A percentile compares a stretch with the other conserved stretches of the same genome.
phyloP scores from a whole-genome alignment of 1,139 yeast species.

The Kodamaea arcana region DNA sequence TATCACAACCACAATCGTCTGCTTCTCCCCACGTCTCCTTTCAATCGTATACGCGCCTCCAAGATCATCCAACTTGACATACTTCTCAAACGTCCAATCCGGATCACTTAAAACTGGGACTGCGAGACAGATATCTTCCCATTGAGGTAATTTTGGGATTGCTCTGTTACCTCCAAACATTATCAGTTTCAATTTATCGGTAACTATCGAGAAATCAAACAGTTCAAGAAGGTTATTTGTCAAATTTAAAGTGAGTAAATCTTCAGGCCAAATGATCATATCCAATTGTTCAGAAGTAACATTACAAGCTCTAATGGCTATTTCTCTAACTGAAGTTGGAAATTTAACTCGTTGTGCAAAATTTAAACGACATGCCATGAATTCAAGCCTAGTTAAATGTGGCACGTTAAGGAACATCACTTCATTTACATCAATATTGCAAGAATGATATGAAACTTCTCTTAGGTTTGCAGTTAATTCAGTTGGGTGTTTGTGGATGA shows the following conservation, averaged over 20 bases:
- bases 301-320: background rate
- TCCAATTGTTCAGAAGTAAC: background rate
- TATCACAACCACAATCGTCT: background rate
- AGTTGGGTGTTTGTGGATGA: background rate
- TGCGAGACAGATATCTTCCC: background rate
- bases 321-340: background rate
- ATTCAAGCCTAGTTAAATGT: background rate
- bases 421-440: background rate
- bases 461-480: background rate
- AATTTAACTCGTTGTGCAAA: background rate
- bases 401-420: background rate
- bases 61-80: background rate
- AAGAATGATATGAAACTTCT: background rate
- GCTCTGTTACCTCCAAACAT: background rate
- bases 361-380: background rate
- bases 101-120: background rate
- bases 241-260: background rate
- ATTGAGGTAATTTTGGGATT: background rate
- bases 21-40: background rate
- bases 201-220: background rate
- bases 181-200: background rate
- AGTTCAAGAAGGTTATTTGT: background rate
- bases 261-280: background rate
- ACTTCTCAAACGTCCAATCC: background rate
- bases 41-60: background rate